These are phyloP conservation scores for Celoporthe dispersa DNA, from an alignment of 2,329 filamentous ascomycete genomes.

Conservation along the genomic window DNA sequence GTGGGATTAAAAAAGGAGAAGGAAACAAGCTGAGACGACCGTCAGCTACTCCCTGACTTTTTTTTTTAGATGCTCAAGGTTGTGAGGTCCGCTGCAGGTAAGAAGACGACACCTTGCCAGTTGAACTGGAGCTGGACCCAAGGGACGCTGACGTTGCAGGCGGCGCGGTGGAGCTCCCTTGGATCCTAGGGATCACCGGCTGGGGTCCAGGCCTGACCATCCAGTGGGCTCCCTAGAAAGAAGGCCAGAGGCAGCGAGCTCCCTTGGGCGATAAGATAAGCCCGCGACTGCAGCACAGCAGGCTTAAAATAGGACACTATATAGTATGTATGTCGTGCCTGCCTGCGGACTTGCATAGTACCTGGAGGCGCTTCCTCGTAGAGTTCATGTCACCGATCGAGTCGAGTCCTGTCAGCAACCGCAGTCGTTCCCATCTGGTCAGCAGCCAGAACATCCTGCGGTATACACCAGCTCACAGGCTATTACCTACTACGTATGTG, in stretches of 20 bases:
- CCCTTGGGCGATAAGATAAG: slow-evolving; percentile 10
- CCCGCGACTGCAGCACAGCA: background rate
- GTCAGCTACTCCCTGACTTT: slow-evolving; percentile 13
- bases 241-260: background rate
- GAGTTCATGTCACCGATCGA: background rate
- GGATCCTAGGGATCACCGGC: slow-evolving; percentile 6
- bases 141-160: slow-evolving; percentile 13
- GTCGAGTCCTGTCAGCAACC: background rate
- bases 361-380: background rate
- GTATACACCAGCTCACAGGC: background rate
- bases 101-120: slow-evolving; percentile 21
- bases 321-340: background rate
- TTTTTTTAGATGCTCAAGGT: slow-evolving; percentile 5
- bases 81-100: background rate
- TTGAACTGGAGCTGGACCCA: background rate
- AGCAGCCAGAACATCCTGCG: background rate
- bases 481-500: background rate
- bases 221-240: background rate
- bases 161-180: slow-evolving; percentile 15
- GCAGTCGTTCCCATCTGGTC: background rate
- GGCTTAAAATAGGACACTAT: background rate
- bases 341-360: no score
- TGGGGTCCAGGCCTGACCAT: background rate
- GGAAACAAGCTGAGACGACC: slow-evolving; percentile 11
- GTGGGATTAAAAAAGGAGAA: slow-evolving; percentile 7